Base-by-base conservation (phyloP, 108 stramenopile genomes). In the Aurantiochytrium sp. region DNA sequence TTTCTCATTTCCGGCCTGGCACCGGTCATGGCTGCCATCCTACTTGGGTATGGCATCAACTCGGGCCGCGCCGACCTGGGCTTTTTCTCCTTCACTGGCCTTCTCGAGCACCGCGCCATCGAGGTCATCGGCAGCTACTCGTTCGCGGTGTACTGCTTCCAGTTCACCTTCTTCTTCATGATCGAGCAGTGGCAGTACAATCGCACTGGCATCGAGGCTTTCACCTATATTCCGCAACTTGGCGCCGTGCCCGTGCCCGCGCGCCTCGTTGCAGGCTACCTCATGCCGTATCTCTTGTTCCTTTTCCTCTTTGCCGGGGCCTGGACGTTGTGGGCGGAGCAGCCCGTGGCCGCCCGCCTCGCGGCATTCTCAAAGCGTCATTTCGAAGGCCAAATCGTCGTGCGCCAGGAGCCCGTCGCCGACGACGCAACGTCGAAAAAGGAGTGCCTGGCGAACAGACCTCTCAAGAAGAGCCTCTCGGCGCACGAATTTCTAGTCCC, bases 81-180 rank as follows among this genome's bases (percentile, higher is more conserved):
- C 21, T 81, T n/a, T n/a, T n/a, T 48, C 73, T 81, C 73, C 12
- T 27, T 81, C 6, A 22, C 73, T 6, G n/a, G 73, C 45, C 42
- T 81, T 48, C 45, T 81, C 12, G 73, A 81, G 39, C 39, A 81
- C 24, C 73, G 42, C n/a, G 45, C 45, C 12, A 42, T 81, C 27
- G 45, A 41, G 2, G 39, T 22, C 1, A 41, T 81, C 24, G 73
- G 73, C 6, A 24, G 39, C 15, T 81, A 30, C 3, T 81, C 73
- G 21, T 81, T 81, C 24, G 30, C 73, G n/a, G 73, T 81, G 39
- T 81, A 81, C 73, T 81, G 73, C 73, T 81, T 81, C 24, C 73
- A 81, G 30, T 81, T 48, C 73, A 41, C 73, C 8, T 30, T 81
- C 27, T 81, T 48, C 45, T 81, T 81, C 73, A 81, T 81, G 73